Base-by-base conservation (phyloP, 192 early-diverging fungal genomes). In the Dimargaris cristalligena region DNA sequence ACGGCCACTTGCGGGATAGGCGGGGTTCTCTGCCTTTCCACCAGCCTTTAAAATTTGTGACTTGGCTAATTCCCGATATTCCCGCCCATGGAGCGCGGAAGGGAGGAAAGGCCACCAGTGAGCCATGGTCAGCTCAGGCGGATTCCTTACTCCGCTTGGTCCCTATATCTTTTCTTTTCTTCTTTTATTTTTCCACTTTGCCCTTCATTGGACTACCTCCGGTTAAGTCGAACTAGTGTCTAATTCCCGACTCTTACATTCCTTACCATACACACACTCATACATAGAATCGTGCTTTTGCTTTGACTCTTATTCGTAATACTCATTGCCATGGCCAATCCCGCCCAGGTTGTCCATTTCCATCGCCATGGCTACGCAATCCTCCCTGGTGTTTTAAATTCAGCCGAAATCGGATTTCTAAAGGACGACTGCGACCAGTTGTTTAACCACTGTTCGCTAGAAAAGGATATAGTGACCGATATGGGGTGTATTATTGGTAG, bases 401-500 rank as follows among this genome's bases (percentile, higher is more conserved):
- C 26, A 10, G n/a, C 30, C 32, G 54, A 56, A 11, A 14, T 34
- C 1, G 31, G 9, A 9, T 33, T 56, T 4, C 29, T 56, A 23
- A 11, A 18, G 16, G 31, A 56, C 11, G 54, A 56, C 14, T 56
- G 54, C 31, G 54, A 56, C 29, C 16, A 28, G 31, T 23, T 56
- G 30, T 4, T 56, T 34, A 56, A 56, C 54, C 54, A 56, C 18
- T 56, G 54, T 14, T 31, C 26, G 4, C 23, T 34, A 23, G 31
- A 56, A 31, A 29, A 31, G 2, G 54, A 56, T 29, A 8, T 56
- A 11, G 54, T 56, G 14, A 4, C 1, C 4, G 1, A 56, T 16
- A 20, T 56, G 30, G 54, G 54, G 2, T 56, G 54, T 34, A 16
- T 56, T 1, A 56, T 48, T 48, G 47, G 47, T 48, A 48, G n/a